These are phyloP conservation scores for Angomonas deanei DNA, from an alignment of 208 protist genomes.

Conservation along the genomic window DNA sequence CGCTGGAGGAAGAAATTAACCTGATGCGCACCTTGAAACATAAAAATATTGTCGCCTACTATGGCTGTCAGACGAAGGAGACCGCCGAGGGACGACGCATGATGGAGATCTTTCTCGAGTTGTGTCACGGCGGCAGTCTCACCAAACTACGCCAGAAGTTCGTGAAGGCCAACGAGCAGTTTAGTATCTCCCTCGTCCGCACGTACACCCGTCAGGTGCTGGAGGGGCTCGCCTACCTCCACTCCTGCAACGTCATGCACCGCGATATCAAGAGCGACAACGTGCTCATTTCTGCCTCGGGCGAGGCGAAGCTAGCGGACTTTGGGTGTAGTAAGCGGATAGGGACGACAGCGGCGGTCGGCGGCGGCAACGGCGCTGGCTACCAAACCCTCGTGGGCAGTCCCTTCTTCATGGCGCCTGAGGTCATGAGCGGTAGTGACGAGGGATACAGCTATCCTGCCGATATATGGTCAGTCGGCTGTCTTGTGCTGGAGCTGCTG, in stretches of 20 bases:
- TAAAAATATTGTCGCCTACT: conserved; percentile 86
- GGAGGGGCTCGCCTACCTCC: conserved; percentile 81
- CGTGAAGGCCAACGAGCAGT: conserved; percentile 56
- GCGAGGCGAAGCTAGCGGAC: conserved; percentile 92
- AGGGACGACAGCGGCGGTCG: conserved; percentile 24
- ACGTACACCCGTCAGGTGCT: conserved; percentile 88
- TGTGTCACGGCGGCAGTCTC: conserved; percentile 80
- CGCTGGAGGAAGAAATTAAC: conserved; percentile 76
- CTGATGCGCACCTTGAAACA: conserved; percentile 82
- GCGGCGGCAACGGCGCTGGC: neutral
- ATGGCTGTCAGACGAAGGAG: conserved; percentile 74
- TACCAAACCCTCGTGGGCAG: conserved; percentile 82
- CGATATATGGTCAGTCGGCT: conserved; percentile 88
- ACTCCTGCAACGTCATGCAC: conserved; percentile 71
- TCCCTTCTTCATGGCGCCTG: conserved; percentile 87
- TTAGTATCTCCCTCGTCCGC: conserved; percentile 68
- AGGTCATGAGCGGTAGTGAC: conserved; percentile 48
- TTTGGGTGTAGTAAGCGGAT: conserved; percentile 92
- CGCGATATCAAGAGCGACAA: conserved; percentile 92
- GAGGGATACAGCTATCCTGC: conserved; percentile 60
- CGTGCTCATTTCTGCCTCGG: conserved; percentile 80
- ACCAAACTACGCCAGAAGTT: conserved; percentile 58
- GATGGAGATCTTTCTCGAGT: conserved; percentile 89
- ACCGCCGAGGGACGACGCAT: conserved; percentile 31
- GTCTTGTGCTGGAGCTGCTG: conserved; percentile 82